These are phyloP conservation scores for Ananas comosus DNA, from an alignment of 176 grass and related monocot species.

Conservation along the genomic window DNA sequence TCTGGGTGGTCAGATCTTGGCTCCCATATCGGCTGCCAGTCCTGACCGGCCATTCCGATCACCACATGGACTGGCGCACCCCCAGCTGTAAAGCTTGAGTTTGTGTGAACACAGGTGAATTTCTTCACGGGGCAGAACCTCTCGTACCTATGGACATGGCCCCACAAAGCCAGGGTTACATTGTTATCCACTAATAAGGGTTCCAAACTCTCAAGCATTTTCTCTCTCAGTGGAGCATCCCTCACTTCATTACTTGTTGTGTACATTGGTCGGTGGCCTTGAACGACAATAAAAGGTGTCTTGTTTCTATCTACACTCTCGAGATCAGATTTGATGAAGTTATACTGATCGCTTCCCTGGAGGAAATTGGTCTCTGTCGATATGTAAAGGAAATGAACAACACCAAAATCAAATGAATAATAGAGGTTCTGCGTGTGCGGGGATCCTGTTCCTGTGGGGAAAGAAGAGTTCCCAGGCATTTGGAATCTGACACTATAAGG, in stretches of 20 bases:
- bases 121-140: slow-evolving; percentile 88
- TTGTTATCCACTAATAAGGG: slow-evolving; percentile 67
- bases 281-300: slow-evolving; percentile 80
- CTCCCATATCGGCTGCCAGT: slow-evolving; percentile 68
- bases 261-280: slow-evolving; percentile 95
- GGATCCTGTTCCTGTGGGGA: slow-evolving; percentile 61
- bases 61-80: slow-evolving; percentile 80
- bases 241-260: slow-evolving; percentile 66
- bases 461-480: slow-evolving; percentile 81
- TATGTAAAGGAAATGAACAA: slow-evolving; percentile 90
- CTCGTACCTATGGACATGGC: slow-evolving; percentile 93
- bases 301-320: slow-evolving; percentile 68
- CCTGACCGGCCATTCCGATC: slow-evolving; percentile 93
- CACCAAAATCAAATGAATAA: slow-evolving; percentile 76
- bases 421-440: slow-evolving; percentile 82
- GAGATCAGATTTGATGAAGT: slow-evolving; percentile 73
- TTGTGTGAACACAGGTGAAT: slow-evolving; percentile 44
- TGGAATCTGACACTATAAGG: slow-evolving; percentile 87
- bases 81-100: slow-evolving; percentile 53
- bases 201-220: slow-evolving; percentile 72
- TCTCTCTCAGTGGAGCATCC: slow-evolving; percentile 43
- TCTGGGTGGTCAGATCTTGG: slow-evolving; percentile 60
- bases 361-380: slow-evolving; percentile 86
- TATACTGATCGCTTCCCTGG: slow-evolving; percentile 66
- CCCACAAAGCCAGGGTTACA: slow-evolving; percentile 88